Evolutionary conservation across 768 basidiomycete genomes (phyloP), one percentile per base, ranked within the genome.

Genomic region (Mycena chlorophos): DNA sequence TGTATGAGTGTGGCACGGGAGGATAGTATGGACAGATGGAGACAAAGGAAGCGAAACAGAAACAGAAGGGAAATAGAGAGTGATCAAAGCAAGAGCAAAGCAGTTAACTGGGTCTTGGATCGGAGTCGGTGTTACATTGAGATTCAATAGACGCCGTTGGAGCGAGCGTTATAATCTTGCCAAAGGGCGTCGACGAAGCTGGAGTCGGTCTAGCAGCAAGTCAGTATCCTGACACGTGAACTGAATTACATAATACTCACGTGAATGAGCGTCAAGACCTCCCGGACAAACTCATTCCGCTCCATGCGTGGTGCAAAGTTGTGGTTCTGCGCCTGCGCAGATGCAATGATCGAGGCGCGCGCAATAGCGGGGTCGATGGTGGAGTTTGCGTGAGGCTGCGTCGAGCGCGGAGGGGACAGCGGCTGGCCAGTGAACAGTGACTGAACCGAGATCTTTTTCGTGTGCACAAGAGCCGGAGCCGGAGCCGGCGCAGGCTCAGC

Each of bases 111-210:
- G 25, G 20, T 13, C 12, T 13, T 46, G n/a, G 31, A 8, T 17
- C 8, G 10, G 8, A 8, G 31, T 34, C 31, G 31, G 31, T 34
- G 17, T 34, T 8, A 34, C 31, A 17, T 34, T 8, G 10, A 34
- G 31, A 14, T 26, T 25, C 27, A 46, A 27, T 23, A 38, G 28
- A 19, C 34, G 25, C 1, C 55, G 43, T 58, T 56, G 29, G 38
- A 28, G 54, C 65, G 58, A 53, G 68, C 55, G 51, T 67, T 55
- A 66, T 86, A 88, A 40, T 82, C 79, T 55, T 72, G 75, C 73
- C 77, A 86, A 43, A 87, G 75, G 34, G 72, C 69, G 60, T 89
- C 85, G 55, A 85, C 85, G 62, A 89, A 89, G 16, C 74, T 69
- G 60, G 81, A 76, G 72, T 89, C 83, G 51, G 79, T 87, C 87